Percentiles rank a stretch among this genome's conserved stretches.
Evolutionary conservation across 2,329 filamentous ascomycete species (phyloP).

Genomic region (Domatiomyces catenatus): DNA sequence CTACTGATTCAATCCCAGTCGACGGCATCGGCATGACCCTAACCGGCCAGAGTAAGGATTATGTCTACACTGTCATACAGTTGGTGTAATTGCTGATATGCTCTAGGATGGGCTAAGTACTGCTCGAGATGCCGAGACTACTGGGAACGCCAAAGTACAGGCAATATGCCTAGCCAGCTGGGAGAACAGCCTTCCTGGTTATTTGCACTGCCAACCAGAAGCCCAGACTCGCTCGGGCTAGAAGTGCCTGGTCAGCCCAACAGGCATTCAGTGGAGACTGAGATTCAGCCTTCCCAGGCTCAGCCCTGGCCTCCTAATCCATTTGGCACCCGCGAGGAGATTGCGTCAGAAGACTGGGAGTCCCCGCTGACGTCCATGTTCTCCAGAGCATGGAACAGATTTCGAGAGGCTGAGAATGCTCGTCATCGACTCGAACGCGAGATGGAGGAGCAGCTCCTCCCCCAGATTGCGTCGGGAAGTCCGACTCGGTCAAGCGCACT

Average conservation of each 20-base stretch:
- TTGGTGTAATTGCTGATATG: background rate
- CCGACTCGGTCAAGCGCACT: background rate
- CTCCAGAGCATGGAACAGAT: slow-evolving; percentile 13
- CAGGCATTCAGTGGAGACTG: background rate
- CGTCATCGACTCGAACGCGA: background rate
- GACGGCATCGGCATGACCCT: slow-evolving; percentile 16
- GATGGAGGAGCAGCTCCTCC: background rate
- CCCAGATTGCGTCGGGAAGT: background rate
- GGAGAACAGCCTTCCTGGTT: background rate
- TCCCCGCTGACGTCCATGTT: slow-evolving; percentile 14
- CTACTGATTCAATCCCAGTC: slow-evolving; percentile 1
- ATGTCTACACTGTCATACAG: background rate
- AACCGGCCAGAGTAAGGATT: slow-evolving; percentile 7
- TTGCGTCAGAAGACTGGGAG: slow-evolving; percentile 14
- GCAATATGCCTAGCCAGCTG: background rate
- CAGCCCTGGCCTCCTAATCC: slow-evolving; percentile 5
- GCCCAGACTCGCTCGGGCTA: background rate
- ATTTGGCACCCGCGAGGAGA: slow-evolving; percentile 15
- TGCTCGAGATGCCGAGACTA: slow-evolving; percentile 16
- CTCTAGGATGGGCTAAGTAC: slow-evolving; percentile 12
- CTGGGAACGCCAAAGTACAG: background rate
- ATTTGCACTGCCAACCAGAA: background rate
- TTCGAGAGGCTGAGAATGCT: slow-evolving; percentile 11
- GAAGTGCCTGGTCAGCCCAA: background rate
- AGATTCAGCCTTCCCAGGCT: background rate